Base-by-base conservation (phyloP, 139 green algal species). In the Asterochloris sp. region DNA sequence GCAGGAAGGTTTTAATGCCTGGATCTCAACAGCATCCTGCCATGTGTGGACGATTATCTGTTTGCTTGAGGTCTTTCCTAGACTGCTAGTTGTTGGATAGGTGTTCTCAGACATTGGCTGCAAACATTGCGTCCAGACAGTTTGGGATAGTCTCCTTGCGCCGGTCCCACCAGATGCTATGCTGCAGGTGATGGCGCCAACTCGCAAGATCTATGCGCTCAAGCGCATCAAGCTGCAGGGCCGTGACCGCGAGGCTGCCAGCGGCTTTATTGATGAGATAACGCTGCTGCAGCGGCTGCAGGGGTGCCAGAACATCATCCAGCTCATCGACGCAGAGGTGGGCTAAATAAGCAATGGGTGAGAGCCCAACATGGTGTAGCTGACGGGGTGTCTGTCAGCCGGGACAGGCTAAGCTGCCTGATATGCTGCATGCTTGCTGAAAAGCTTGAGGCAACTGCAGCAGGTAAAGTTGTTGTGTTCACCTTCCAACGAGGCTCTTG, bases 201-300 rank as follows among this genome's bases (percentile, higher is more conserved):
- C 95, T 83, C 90, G 91, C 54, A 95, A 96, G 87, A 98, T 98
- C 63, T 98, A 95, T 83, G 96, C 96, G 13, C 86, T 99, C 16
- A 99, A 99, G 90, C 92, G 95, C 81, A 98, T 99, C 87, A 89
- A 91, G 60, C 89, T 98, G 73, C 54, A 86, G 63, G 93, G 93
- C 0, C 85, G 86, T 16, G 92, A 95, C 78, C 69, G 74, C 0
- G 92, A 98, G 83, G 90, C 93, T 10, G 91, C 94, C 24, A 83
- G 74, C n/a, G 96, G 96, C 24, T 99, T 99, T 82, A 89, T 97
- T 26, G 95, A 99, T 78, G 96, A 99, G 88, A 97, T 99, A 73
- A 90, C 84, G 13, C 89, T 99, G 82, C 92, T 99, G 69, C 89
- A 94, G 82, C 81, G 87, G 62, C 89, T 99, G 78, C 78, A 87